A percentile compares a stretch with the other conserved stretches of the same genome.
Evolutionary conservation across 371 early-diverging fungal species (phyloP).

Genomic region (Basidiobolus meristosporus): DNA sequence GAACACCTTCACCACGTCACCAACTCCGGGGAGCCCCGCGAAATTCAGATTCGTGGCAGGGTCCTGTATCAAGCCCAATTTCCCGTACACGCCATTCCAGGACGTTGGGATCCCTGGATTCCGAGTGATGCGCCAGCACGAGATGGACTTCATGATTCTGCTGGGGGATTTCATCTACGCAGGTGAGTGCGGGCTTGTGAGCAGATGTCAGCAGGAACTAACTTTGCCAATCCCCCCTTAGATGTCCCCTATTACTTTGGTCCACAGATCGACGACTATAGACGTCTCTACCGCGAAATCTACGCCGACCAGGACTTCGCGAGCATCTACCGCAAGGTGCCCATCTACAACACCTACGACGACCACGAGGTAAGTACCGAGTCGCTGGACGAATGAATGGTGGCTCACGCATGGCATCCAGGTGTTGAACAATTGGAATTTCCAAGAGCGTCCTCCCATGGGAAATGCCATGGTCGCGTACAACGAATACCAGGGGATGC

Average conservation of each 20-base stretch:
- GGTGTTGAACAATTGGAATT: constrained; percentile 20
- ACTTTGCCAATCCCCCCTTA: neutral
- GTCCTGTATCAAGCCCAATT: constrained; percentile 23
- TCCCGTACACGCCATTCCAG: constrained; percentile 12
- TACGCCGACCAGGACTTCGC: constrained; percentile 11
- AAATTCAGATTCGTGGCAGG: constrained; percentile 13
- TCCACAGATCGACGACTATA: constrained; percentile 10
- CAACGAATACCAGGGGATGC: constrained; percentile 17
- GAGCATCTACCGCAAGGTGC: constrained; percentile 8
- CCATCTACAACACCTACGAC: constrained; percentile 21
- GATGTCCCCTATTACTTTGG: constrained; percentile 19
- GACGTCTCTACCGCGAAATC: constrained; percentile 20
- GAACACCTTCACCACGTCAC: constrained; percentile 9
- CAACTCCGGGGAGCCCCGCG: constrained; percentile 7
- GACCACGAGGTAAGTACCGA: constrained; percentile 13
- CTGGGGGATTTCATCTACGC: constrained; percentile 27
- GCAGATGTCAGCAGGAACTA: neutral
- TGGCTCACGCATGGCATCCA: no score
- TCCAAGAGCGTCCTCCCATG: constrained; percentile 8
- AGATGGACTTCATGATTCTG: constrained; percentile 10
- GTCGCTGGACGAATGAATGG: neutral
- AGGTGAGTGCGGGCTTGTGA: neutral
- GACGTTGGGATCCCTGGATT: constrained; percentile 8
- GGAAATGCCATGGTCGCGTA: constrained; percentile 14
- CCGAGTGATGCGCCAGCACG: constrained; percentile 2